Evolutionary conservation across 495 filamentous ascomycete species (phyloP).

Genomic region (Penicillium ochrochloron): DNA sequence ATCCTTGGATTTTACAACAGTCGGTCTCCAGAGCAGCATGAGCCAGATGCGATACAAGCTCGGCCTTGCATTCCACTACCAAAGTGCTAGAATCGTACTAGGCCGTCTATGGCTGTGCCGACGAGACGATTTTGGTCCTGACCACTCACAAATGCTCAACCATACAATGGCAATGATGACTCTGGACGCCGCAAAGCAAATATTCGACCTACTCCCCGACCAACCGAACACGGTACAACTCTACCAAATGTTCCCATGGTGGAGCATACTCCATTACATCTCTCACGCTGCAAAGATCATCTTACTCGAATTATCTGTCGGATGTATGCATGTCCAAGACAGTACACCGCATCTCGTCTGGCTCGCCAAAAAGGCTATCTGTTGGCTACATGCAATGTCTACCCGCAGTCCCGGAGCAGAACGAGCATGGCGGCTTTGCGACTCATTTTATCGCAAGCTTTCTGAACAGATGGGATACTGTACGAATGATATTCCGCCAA

Average conservation of each 20-base stretch:
- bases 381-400: slow-evolving; percentile 5
- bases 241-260: slow-evolving; percentile 7
- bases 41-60: slow-evolving; percentile 29
- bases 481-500: slow-evolving; percentile 3
- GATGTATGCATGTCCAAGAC: slow-evolving; percentile 1
- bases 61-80: slow-evolving; percentile 57
- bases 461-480: not conserved
- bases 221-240: not conserved
- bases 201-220: slow-evolving; percentile 3
- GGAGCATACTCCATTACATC: slow-evolving; percentile 2
- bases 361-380: not conserved
- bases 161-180: slow-evolving; percentile 6
- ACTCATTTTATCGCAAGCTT: slow-evolving; percentile 3
- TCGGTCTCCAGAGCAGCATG: not conserved
- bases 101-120: slow-evolving; percentile 64
- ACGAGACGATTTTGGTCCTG: slow-evolving; percentile 42
- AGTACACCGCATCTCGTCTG: not conserved
- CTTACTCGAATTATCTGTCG: not conserved
- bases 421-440: slow-evolving; percentile 6
- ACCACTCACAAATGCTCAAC: not conserved
- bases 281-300: slow-evolving; percentile 3
- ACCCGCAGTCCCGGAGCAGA: slow-evolving; percentile 1
- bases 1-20: not conserved
- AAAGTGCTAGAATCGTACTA: slow-evolving; percentile 58
- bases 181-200: not conserved